Percentiles rank a stretch among this genome's conserved stretches.
These are phyloP conservation scores for Cercospora zeina DNA, from an alignment of 2,329 filamentous ascomycete species.

Conservation along the genomic window DNA sequence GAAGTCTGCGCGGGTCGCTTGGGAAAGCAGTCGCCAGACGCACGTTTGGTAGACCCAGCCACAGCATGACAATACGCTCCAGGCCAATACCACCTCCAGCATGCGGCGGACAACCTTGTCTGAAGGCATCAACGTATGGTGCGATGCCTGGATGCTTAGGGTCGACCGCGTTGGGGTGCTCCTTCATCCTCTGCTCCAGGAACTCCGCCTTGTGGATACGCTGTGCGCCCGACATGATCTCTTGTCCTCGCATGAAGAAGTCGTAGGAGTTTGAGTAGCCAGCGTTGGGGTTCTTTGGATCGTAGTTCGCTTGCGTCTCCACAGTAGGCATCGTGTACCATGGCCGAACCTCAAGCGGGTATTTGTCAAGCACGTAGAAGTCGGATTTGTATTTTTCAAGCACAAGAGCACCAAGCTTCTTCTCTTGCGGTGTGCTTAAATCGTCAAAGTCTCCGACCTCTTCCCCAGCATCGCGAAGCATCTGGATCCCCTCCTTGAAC, in stretches of 20 bases:
- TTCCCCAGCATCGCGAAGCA: constrained; percentile 74
- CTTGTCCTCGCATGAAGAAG: constrained; percentile 70
- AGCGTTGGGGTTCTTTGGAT: constrained; percentile 49
- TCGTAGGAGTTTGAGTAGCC: constrained; percentile 66
- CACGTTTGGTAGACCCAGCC: constrained; percentile 64
- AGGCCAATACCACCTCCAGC: constrained; percentile 65
- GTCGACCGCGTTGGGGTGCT: constrained; percentile 58
- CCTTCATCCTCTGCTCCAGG: constrained; percentile 58
- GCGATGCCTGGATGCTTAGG: constrained; percentile 60
- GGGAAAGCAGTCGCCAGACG: constrained; percentile 64
- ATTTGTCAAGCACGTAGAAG: constrained; percentile 97
- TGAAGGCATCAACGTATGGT: constrained; percentile 65
- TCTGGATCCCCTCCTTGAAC: constrained; percentile 74
- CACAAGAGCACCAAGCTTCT: constrained; percentile 83
- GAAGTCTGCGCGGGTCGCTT: constrained; percentile 58
- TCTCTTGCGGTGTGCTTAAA: constrained; percentile 77
- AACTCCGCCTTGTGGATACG: constrained; percentile 64
- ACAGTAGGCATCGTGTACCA: constrained; percentile 88
- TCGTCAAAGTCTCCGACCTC: constrained; percentile 73
- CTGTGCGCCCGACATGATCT: constrained; percentile 67
- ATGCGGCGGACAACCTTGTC: constrained; percentile 64
- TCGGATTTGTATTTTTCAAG: constrained; percentile 89
- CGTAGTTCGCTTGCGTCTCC: constrained; percentile 54
- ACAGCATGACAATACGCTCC: constrained; percentile 68
- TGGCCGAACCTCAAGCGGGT: constrained; percentile 81